Evolutionary conservation across 2,329 filamentous ascomycete species (phyloP).

Genomic region (Aspergillus jensenii): DNA sequence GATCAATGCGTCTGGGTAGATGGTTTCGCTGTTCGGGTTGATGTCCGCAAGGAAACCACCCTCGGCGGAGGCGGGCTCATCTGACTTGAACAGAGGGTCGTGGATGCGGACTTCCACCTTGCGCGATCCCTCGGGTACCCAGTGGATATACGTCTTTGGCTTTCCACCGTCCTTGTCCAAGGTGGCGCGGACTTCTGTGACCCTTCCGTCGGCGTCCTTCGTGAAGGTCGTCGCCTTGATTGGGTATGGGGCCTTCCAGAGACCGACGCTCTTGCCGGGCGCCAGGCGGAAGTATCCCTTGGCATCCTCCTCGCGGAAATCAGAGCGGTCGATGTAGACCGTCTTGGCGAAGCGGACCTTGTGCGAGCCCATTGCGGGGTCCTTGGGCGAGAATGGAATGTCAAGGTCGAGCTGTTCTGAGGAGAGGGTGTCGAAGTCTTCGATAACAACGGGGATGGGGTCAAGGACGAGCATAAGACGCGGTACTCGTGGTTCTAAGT

Average conservation of each 20-base stretch:
- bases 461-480: slow-evolving; percentile 88
- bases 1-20: slow-evolving; percentile 76
- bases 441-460: slow-evolving; percentile 77
- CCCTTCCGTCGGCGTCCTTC: slow-evolving; percentile 64
- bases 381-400: slow-evolving; percentile 77
- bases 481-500: slow-evolving; percentile 84
- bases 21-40: slow-evolving; percentile 77
- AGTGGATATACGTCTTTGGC: slow-evolving; percentile 82
- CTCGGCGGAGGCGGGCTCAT: slow-evolving; percentile 73
- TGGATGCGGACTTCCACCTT: slow-evolving; percentile 74
- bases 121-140: slow-evolving; percentile 68
- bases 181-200: slow-evolving; percentile 68
- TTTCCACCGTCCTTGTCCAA: slow-evolving; percentile 65
- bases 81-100: slow-evolving; percentile 81
- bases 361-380: slow-evolving; percentile 57
- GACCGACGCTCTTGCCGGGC: slow-evolving; percentile 70
- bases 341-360: slow-evolving; percentile 68
- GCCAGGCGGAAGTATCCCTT: slow-evolving; percentile 74
- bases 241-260: slow-evolving; percentile 69
- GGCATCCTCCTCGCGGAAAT: slow-evolving; percentile 68
- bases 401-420: slow-evolving; percentile 65
- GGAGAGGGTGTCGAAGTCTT: slow-evolving; percentile 73
- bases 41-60: slow-evolving; percentile 83
- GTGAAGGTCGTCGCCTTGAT: slow-evolving; percentile 68
- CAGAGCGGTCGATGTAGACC: slow-evolving; percentile 79